Evolutionary conservation across 306 rosid species (phyloP).

Genomic region (Pyrus bretschneideri): DNA sequence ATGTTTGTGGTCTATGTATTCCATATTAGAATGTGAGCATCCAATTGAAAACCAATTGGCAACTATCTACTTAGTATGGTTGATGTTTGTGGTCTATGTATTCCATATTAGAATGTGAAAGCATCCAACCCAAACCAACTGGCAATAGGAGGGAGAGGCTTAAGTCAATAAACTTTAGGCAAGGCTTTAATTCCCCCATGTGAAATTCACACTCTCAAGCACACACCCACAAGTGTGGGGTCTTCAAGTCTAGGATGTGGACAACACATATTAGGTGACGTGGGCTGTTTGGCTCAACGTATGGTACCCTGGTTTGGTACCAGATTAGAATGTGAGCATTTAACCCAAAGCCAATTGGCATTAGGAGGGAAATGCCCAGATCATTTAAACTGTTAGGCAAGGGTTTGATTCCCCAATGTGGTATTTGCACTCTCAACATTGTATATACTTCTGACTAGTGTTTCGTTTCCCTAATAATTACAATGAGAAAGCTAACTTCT

Average conservation of each 20-base stretch:
- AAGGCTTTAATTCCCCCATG: neutral
- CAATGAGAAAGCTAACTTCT: neutral
- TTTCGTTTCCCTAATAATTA: neutral
- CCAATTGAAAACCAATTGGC: no score
- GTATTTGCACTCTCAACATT: neutral
- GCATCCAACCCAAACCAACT: neutral
- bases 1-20: neutral
- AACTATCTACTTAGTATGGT: neutral
- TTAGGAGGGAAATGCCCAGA: neutral
- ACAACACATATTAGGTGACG: neutral
- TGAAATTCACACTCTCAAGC: neutral
- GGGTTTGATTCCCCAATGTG: neutral
- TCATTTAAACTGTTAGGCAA: neutral
- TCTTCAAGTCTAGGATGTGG: neutral
- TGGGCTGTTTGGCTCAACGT: neutral
- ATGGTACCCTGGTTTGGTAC: neutral
- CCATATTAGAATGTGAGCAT: neutral
- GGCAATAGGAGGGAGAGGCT: neutral
- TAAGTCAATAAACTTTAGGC: neutral
- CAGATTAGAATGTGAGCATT: neutral
- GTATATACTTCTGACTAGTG: neutral
- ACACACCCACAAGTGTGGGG: neutral
- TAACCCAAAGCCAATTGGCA: neutral
- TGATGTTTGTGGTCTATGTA: neutral
- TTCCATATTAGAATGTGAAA: neutral